A percentile compares a stretch with the other conserved stretches of the same genome.
These are phyloP conservation scores for Fusarium camptoceras DNA, from an alignment of 2,329 filamentous ascomycete species.

Conservation along the genomic window DNA sequence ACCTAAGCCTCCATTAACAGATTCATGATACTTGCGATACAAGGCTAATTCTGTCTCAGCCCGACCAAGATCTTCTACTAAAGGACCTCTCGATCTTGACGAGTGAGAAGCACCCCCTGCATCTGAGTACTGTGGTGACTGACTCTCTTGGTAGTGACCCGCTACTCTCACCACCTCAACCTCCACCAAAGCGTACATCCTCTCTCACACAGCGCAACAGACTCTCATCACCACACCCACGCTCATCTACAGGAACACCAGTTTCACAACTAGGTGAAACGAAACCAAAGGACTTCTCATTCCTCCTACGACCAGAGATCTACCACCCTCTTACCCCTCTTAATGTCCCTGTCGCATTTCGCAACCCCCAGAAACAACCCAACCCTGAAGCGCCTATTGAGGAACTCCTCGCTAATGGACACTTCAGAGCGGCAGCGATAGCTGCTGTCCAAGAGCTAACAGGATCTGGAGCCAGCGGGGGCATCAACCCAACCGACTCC, in stretches of 20 bases:
- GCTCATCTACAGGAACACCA: conserved; percentile 45
- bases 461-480: conserved; percentile 58
- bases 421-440: conserved; percentile 84
- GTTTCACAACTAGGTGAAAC: conserved; percentile 48
- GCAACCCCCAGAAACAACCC: conserved; percentile 74
- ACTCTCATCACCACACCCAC: conserved; percentile 42
- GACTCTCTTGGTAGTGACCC: conserved; percentile 41
- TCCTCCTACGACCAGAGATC: conserved; percentile 81
- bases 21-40: neutral
- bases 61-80: conserved; percentile 77
- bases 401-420: conserved; percentile 75
- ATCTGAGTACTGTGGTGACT: neutral
- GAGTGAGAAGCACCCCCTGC: conserved; percentile 67
- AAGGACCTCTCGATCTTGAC: conserved; percentile 79
- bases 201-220: conserved; percentile 37
- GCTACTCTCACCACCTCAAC: conserved; percentile 47
- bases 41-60: conserved; percentile 53
- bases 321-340: conserved; percentile 83
- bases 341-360: conserved; percentile 73
- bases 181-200: conserved; percentile 37
- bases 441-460: conserved; percentile 72
- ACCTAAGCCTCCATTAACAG: neutral
- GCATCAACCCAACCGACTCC: conserved; percentile 66
- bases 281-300: conserved; percentile 76
- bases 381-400: conserved; percentile 72